These are phyloP conservation scores for Aspergillus piperis DNA, from an alignment of 2,329 filamentous ascomycete genomes.

Conservation along the genomic window DNA sequence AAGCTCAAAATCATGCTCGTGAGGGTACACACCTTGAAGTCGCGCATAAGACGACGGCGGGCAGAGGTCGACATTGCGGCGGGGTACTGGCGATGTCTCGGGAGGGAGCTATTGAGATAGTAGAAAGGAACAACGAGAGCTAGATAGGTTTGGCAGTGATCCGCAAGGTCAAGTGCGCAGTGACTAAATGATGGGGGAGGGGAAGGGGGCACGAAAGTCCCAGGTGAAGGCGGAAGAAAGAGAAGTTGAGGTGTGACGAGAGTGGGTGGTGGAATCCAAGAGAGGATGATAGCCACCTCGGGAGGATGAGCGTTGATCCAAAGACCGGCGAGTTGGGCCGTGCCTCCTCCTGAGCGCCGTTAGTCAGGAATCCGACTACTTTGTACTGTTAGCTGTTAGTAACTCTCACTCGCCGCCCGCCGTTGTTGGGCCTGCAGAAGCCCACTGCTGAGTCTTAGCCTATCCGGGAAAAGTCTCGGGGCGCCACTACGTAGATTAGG, in stretches of 20 bases:
- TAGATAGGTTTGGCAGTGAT: background rate
- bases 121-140: conserved; percentile 3
- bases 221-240: background rate
- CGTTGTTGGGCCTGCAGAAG: conserved; percentile 1
- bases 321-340: conserved; percentile 3
- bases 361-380: background rate
- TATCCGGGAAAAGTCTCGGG: background rate
- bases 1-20: background rate
- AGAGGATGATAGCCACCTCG: background rate
- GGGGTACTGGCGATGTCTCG: conserved; percentile 26
- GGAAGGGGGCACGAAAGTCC: background rate
- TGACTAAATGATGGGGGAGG: background rate
- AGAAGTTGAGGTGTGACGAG: background rate
- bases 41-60: conserved; percentile 94
- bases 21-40: conserved; percentile 81
- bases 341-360: conserved; percentile 1
- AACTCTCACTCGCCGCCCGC: background rate
- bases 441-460: background rate
- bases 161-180: background rate
- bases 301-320: conserved; percentile 3
- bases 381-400: background rate
- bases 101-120: conserved; percentile 10
- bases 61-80: conserved; percentile 83
- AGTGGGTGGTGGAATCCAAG: background rate
- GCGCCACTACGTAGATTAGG: background rate